phyloP scores from a whole-genome alignment of 805 yeast species.

The Saccharomycopsis sp. region DNA sequence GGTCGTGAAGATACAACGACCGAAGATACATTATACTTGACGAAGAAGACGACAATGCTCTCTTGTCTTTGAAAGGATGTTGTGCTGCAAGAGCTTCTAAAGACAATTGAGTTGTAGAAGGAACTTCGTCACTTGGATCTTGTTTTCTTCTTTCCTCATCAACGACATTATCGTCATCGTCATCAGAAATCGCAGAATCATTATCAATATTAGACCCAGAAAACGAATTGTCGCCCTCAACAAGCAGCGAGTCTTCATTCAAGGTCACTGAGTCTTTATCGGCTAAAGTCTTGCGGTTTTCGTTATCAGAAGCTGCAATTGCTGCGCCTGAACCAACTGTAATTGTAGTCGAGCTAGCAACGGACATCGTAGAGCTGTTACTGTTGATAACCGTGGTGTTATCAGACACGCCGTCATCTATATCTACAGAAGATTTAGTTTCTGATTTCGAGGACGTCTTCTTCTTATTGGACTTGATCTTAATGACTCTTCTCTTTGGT shows the following conservation, averaged over 20 bases:
- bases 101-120: not conserved
- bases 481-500: constrained; percentile 28
- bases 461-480: constrained; percentile 17
- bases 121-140: not conserved
- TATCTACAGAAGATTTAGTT: not conserved
- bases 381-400: not conserved
- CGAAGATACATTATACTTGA: constrained; percentile 18
- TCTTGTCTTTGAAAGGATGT: constrained; percentile 13
- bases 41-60: constrained; percentile 20
- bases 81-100: constrained; percentile 1
- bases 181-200: constrained; percentile 1
- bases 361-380: not conserved
- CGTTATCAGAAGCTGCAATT: not conserved
- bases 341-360: not conserved
- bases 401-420: not conserved
- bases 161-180: constrained; percentile 1
- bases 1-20: constrained; percentile 8
- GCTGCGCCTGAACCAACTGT: not conserved
- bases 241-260: not conserved
- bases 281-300: not conserved
- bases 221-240: not conserved
- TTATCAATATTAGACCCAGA: not conserved
- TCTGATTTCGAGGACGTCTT: not conserved
- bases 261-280: not conserved
- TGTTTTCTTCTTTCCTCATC: not conserved